Conservation (phyloP, 106 monocot species). For the Dendrobium huoshanense region DNA sequence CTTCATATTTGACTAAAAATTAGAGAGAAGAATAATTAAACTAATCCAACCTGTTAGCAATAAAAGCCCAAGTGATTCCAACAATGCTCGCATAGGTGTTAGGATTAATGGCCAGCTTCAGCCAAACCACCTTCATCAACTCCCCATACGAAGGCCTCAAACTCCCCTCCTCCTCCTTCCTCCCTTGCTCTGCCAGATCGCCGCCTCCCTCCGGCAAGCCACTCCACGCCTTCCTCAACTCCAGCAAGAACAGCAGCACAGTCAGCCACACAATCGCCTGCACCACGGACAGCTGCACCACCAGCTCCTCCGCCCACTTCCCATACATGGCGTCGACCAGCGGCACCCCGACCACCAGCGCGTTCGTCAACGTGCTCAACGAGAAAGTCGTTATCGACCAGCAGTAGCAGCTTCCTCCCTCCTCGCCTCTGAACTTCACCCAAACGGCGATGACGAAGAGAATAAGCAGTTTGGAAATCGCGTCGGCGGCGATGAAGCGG, state of each 20-base stretch:
- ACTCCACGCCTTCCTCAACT: conserved; percentile 35
- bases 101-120: conserved; percentile 64
- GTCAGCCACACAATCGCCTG: conserved; percentile 68
- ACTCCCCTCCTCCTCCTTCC: background rate
- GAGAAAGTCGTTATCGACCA: conserved; percentile 59
- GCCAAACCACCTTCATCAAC: conserved; percentile 54
- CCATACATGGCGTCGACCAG: conserved; percentile 50
- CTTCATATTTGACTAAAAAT: too few relatives aligned
- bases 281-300: conserved; percentile 67
- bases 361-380: conserved; percentile 40
- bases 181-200: background rate
- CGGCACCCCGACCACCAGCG: conserved; percentile 44
- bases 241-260: conserved; percentile 54
- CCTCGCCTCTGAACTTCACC: conserved; percentile 26
- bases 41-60: conserved; percentile 33
- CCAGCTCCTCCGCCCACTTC: conserved; percentile 38
- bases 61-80: conserved; percentile 53
- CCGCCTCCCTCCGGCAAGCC: background rate
- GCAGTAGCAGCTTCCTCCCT: conserved; percentile 18
- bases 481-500: conserved; percentile 54
- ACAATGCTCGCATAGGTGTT: conserved; percentile 59
- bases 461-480: conserved; percentile 46
- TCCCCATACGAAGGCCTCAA: conserved; percentile 16
- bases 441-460: conserved; percentile 18
- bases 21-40: too few relatives aligned